Evolutionary conservation across 176 grass and related monocot genomes (phyloP).

Genomic region (Carex cristatella): DNA sequence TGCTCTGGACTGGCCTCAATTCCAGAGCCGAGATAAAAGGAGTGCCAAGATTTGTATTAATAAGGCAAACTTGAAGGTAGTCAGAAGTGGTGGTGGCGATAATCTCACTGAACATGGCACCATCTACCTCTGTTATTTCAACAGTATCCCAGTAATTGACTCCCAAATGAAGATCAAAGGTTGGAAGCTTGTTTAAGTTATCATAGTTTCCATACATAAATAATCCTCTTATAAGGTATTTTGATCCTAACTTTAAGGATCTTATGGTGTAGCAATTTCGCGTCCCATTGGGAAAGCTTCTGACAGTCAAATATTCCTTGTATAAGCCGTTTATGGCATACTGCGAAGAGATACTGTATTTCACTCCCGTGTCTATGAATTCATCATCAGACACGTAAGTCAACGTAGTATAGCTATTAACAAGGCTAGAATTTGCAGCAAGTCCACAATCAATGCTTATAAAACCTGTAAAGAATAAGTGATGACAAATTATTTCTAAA

Average conservation of each 20-base stretch:
- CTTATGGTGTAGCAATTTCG: slow-evolving; percentile 53
- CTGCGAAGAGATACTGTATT: slow-evolving; percentile 22
- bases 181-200: slow-evolving; percentile 26
- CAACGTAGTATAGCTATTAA: slow-evolving; percentile 11
- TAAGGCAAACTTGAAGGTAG: slow-evolving; percentile 42
- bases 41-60: slow-evolving; percentile 26
- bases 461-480: slow-evolving; percentile 34
- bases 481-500: background rate
- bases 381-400: slow-evolving; percentile 46
- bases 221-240: slow-evolving; percentile 38
- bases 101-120: background rate
- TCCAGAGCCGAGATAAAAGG: slow-evolving; percentile 52
- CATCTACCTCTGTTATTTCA: background rate
- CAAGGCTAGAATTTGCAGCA: slow-evolving; percentile 10
- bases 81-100: slow-evolving; percentile 34
- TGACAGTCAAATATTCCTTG: background rate
- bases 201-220: slow-evolving; percentile 57
- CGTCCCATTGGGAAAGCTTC: slow-evolving; percentile 29
- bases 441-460: slow-evolving; percentile 62
- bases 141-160: slow-evolving; percentile 33
- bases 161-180: slow-evolving; percentile 53
- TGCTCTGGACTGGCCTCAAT: slow-evolving; percentile 24
- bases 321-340: background rate
- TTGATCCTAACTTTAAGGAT: slow-evolving; percentile 28
- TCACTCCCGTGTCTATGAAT: slow-evolving; percentile 39